Evolutionary conservation across 2,329 filamentous ascomycete species (phyloP).

Genomic region (Fusarium lyarnte): DNA sequence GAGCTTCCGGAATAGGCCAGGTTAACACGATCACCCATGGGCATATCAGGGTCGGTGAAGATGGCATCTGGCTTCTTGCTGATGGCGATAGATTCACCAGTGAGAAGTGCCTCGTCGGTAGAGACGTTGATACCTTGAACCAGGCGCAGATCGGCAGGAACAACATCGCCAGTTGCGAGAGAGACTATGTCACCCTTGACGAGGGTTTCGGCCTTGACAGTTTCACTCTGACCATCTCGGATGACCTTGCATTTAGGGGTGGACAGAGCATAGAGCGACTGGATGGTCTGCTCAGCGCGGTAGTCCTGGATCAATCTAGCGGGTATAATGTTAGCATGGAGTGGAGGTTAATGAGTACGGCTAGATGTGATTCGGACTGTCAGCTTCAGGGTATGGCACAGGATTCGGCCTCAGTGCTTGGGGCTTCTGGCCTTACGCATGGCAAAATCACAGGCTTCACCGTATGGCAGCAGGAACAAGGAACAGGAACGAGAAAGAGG

Average conservation of each 20-base stretch:
- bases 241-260: slow-evolving; percentile 69
- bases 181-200: slow-evolving; percentile 74
- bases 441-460: slow-evolving; percentile 44
- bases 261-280: slow-evolving; percentile 67
- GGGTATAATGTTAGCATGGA: slow-evolving; percentile 40
- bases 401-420: slow-evolving; percentile 41
- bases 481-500: slow-evolving; percentile 9
- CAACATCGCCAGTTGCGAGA: slow-evolving; percentile 72
- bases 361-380: slow-evolving; percentile 33
- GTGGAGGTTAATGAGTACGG: slow-evolving; percentile 11
- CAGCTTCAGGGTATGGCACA: slow-evolving; percentile 44
- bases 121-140: slow-evolving; percentile 76
- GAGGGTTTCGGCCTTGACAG: slow-evolving; percentile 64
- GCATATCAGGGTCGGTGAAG: slow-evolving; percentile 62
- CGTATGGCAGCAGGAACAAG: slow-evolving; percentile 39
- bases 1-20: slow-evolving; percentile 77
- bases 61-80: slow-evolving; percentile 69
- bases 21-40: slow-evolving; percentile 75
- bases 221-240: slow-evolving; percentile 61
- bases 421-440: slow-evolving; percentile 41
- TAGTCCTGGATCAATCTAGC: slow-evolving; percentile 67
- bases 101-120: slow-evolving; percentile 79
- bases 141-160: slow-evolving; percentile 74
- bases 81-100: slow-evolving; percentile 76
- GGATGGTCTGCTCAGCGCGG: slow-evolving; percentile 69